These are phyloP conservation scores for Erysiphe pulchra DNA, from an alignment of 2,329 filamentous ascomycete species.

Conservation along the genomic window DNA sequence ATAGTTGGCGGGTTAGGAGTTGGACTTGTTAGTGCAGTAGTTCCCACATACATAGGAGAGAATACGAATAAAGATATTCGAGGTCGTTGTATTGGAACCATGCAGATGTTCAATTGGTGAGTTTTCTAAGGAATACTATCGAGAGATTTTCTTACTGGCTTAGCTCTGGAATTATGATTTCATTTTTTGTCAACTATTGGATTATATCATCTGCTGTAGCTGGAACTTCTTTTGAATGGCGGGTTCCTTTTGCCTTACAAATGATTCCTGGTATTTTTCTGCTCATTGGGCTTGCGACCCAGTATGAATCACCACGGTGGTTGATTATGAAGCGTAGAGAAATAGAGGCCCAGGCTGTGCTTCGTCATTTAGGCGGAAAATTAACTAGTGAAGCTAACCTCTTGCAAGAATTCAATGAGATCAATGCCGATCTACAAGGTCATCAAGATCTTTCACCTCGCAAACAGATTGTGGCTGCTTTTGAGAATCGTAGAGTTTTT, in stretches of 20 bases:
- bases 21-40: conserved; percentile 20
- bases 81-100: conserved; percentile 17
- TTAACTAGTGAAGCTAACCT: conserved; percentile 24
- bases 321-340: conserved; percentile 40
- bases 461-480: conserved; percentile 30
- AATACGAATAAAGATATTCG: conserved; percentile 34
- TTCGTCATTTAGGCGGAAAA: conserved; percentile 15
- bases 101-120: conserved; percentile 2
- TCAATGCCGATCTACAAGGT: conserved; percentile 23
- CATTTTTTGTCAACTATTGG: conserved; percentile 21
- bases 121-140: background rate
- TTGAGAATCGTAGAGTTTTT: conserved; percentile 28
- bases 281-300: conserved; percentile 32
- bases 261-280: conserved; percentile 35
- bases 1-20: conserved; percentile 24
- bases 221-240: conserved; percentile 17
- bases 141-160: background rate
- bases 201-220: conserved; percentile 18
- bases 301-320: conserved; percentile 37
- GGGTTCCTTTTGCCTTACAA: conserved; percentile 39
- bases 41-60: conserved; percentile 21
- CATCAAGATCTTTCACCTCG: conserved; percentile 22
- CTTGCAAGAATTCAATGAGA: conserved; percentile 20
- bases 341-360: conserved; percentile 31
- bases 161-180: conserved; percentile 15